Percentiles rank a stretch among this genome's conserved stretches.
phyloP scores from a whole-genome alignment of 1,284 basidiomycete genomes.

The Cutaneotrichosporon sp. region DNA sequence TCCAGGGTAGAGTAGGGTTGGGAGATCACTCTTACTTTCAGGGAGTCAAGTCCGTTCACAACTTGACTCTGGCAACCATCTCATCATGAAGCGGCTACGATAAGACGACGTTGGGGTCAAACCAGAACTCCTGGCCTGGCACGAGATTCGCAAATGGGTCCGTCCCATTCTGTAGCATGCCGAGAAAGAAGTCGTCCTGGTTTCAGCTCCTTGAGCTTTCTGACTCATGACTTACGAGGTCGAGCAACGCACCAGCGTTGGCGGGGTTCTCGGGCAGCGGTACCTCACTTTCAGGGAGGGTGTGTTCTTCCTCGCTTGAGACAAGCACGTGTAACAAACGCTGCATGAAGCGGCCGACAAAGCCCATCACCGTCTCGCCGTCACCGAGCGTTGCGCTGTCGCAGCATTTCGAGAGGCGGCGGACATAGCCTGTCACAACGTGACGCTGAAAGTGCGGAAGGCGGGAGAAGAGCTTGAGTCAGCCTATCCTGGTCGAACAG shows the following conservation, averaged over 20 bases:
- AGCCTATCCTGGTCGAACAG: background rate
- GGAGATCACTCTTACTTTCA: no score
- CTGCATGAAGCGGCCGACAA: slow-evolving; percentile 26
- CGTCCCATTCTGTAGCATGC: slow-evolving; percentile 14
- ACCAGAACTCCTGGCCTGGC: slow-evolving; percentile 14
- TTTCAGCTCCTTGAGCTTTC: background rate
- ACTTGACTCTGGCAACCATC: no score
- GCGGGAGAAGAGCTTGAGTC: slow-evolving; percentile 16
- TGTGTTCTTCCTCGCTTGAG: background rate
- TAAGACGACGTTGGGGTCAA: slow-evolving; percentile 14
- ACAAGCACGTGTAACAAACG: slow-evolving; percentile 11
- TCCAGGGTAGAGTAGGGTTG: no score
- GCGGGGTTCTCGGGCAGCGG: background rate
- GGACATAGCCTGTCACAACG: slow-evolving; percentile 14
- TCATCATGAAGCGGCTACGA: background rate
- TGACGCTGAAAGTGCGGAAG: slow-evolving; percentile 11
- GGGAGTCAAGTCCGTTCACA: no score
- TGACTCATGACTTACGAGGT: slow-evolving; percentile 13
- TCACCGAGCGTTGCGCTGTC: slow-evolving; percentile 15
- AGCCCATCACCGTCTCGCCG: slow-evolving; percentile 19
- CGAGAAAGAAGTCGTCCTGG: slow-evolving; percentile 21
- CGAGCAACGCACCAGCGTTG: background rate
- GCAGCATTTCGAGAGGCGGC: slow-evolving; percentile 19
- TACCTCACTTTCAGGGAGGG: background rate
- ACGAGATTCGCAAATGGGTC: background rate